Evolutionary conservation across 352 stramenopile species (phyloP).

Genomic region (Aphanomyces invadans): DNA sequence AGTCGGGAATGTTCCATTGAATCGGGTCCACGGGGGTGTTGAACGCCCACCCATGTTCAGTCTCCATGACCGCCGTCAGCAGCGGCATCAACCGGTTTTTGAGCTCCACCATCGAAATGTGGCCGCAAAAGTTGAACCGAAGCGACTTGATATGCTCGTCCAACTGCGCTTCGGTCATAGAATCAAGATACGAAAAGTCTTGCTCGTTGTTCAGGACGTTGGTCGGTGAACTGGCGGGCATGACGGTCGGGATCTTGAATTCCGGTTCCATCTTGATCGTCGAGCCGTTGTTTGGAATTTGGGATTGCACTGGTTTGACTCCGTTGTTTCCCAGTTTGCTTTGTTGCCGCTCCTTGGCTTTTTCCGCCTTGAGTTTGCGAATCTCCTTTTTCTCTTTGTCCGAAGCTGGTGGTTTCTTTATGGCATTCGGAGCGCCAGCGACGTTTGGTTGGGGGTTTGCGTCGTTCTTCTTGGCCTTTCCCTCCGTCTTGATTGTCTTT

Average conservation of each 20-base stretch:
- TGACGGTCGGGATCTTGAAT: background rate
- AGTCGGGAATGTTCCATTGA: conserved; percentile 87
- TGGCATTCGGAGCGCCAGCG: conserved; percentile 28
- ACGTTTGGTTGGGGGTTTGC: background rate
- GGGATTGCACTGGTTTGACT: background rate
- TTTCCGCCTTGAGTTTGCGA: conserved; percentile 51
- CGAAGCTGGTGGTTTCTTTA: conserved; percentile 68
- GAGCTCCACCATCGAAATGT: conserved; percentile 72
- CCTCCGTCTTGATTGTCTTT: background rate
- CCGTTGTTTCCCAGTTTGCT: background rate
- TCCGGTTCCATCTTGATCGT: conserved; percentile 10
- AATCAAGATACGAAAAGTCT: conserved; percentile 83
- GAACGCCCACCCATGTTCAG: conserved; percentile 88
- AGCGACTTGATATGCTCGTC: conserved; percentile 87
- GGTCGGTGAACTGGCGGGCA: background rate
- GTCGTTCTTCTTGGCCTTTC: background rate
- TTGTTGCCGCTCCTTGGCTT: conserved; percentile 30
- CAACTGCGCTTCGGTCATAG: conserved; percentile 75
- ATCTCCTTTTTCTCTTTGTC: conserved; percentile 82
- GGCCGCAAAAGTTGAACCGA: conserved; percentile 81
- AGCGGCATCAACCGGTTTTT: conserved; percentile 79
- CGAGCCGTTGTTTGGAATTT: background rate
- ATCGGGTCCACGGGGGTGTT: conserved; percentile 93
- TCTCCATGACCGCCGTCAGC: conserved; percentile 83
- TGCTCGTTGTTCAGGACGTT: conserved; percentile 33